Conservation (phyloP, 2,329 filamentous ascomycete genomes). For the Nigrospora oryzae region DNA sequence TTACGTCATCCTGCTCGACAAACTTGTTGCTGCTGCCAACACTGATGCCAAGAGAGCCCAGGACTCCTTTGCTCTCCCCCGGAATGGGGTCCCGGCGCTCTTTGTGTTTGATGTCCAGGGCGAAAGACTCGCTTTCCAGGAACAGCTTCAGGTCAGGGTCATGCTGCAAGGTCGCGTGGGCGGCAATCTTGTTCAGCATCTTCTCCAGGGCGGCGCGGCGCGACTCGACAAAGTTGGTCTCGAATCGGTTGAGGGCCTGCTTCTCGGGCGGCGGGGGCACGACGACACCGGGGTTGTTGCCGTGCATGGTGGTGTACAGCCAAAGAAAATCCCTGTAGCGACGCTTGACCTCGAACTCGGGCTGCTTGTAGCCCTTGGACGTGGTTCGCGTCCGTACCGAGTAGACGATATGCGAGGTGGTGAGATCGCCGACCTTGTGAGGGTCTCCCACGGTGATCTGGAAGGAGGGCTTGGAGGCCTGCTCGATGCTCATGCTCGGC, state of each 20-base stretch:
- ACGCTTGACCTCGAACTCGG: constrained; percentile 87
- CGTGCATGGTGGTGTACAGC: constrained; percentile 91
- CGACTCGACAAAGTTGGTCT: constrained; percentile 93
- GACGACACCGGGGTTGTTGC: constrained; percentile 89
- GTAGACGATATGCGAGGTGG: constrained; percentile 96
- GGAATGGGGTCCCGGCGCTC: constrained; percentile 82
- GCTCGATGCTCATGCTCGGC: constrained; percentile 84
- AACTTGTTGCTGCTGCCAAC: constrained; percentile 79
- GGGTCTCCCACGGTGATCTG: constrained; percentile 90
- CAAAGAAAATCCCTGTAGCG: constrained; percentile 95
- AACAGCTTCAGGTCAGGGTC: constrained; percentile 94
- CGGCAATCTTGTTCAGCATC: constrained; percentile 94
- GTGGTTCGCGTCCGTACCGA: constrained; percentile 92
- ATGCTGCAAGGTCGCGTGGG: constrained; percentile 83
- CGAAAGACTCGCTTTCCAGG: constrained; percentile 92
- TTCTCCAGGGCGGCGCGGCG: constrained; percentile 85
- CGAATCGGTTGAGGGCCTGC: constrained; percentile 92
- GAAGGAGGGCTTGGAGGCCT: constrained; percentile 87
- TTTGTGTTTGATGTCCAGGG: constrained; percentile 95
- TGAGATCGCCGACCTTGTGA: constrained; percentile 94
- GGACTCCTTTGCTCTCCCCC: constrained; percentile 85
- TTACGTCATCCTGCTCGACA: constrained; percentile 91
- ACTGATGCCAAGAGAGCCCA: constrained; percentile 74
- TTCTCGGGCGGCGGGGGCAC: constrained; percentile 96
- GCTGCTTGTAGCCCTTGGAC: constrained; percentile 88